phyloP scores from a whole-genome alignment of 2,329 filamentous ascomycete species.

The Decorospora gaudefroyi region DNA sequence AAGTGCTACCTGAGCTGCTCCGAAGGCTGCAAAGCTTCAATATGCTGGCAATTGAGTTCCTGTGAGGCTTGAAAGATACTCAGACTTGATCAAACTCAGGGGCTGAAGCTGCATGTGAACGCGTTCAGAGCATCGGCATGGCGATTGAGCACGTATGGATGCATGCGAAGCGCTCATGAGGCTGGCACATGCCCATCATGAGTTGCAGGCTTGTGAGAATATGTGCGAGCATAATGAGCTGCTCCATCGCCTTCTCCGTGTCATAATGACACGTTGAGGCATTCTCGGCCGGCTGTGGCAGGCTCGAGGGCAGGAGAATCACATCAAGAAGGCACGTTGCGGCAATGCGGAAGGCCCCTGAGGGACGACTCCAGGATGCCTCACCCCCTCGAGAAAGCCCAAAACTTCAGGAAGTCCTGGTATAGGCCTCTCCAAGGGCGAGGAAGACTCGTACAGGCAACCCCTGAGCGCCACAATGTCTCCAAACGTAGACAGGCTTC shows the following conservation, averaged over 20 bases:
- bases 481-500: background rate
- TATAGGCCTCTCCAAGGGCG: too few relatives aligned
- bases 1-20: background rate
- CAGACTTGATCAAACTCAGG: background rate
- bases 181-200: constrained; percentile 1
- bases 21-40: background rate
- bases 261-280: background rate
- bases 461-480: too few relatives aligned
- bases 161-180: background rate
- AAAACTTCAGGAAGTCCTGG: too few relatives aligned
- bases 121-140: background rate
- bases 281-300: background rate
- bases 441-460: too few relatives aligned
- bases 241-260: background rate
- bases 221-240: background rate
- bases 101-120: background rate
- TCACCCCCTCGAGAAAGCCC: too few relatives aligned
- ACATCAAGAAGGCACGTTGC: constrained; percentile 4
- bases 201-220: background rate
- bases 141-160: background rate
- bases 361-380: background rate
- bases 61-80: background rate
- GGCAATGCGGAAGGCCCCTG: background rate
- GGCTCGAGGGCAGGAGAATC: background rate
- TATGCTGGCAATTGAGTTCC: background rate